phyloP scores from a whole-genome alignment of 2,329 filamentous ascomycete species.

The Pseudopyricularia cyperi region DNA sequence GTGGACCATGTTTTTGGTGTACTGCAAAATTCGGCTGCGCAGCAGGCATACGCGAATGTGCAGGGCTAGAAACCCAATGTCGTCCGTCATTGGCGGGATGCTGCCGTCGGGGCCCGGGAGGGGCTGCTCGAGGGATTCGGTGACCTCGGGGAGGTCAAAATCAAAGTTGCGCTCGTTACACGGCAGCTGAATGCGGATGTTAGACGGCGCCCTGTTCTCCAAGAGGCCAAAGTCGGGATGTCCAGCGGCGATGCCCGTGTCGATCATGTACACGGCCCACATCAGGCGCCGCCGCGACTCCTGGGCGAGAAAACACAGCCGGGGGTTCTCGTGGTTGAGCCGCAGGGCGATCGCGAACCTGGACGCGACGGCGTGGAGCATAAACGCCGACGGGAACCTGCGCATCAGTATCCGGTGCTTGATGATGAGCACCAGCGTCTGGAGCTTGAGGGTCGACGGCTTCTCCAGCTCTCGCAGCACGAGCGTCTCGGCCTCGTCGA shows the following conservation, averaged over 20 bases:
- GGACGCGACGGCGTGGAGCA: slow-evolving; percentile 30
- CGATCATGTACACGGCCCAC: slow-evolving; percentile 36
- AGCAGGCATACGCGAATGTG: slow-evolving; percentile 44
- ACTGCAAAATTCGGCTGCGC: slow-evolving; percentile 39
- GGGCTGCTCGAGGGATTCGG: slow-evolving; percentile 33
- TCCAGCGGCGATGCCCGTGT: slow-evolving; percentile 31
- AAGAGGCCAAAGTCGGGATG: slow-evolving; percentile 32
- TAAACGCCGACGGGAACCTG: slow-evolving; percentile 31
- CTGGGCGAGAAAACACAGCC: slow-evolving; percentile 27
- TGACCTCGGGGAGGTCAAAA: slow-evolving; percentile 42
- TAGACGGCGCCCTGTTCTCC: slow-evolving; percentile 21
- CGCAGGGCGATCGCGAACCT: slow-evolving; percentile 35
- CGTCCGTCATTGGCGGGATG: slow-evolving; percentile 32
- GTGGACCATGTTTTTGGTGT: slow-evolving; percentile 29
- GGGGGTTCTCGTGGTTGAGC: slow-evolving; percentile 33
- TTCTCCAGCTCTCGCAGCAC: slow-evolving; percentile 40
- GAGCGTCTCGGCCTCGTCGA: slow-evolving; percentile 39
- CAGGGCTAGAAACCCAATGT: slow-evolving; percentile 41
- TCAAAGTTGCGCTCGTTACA: slow-evolving; percentile 40
- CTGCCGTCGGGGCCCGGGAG: slow-evolving; percentile 26
- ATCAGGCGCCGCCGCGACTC: slow-evolving; percentile 30
- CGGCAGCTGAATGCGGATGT: slow-evolving; percentile 31
- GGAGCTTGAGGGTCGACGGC: slow-evolving; percentile 42
- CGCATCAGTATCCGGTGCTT: slow-evolving; percentile 32
- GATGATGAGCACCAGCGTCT: slow-evolving; percentile 30